Evolutionary conservation across 2,329 filamentous ascomycete species (phyloP).

Genomic region (Phaeoacremonium minimum): DNA sequence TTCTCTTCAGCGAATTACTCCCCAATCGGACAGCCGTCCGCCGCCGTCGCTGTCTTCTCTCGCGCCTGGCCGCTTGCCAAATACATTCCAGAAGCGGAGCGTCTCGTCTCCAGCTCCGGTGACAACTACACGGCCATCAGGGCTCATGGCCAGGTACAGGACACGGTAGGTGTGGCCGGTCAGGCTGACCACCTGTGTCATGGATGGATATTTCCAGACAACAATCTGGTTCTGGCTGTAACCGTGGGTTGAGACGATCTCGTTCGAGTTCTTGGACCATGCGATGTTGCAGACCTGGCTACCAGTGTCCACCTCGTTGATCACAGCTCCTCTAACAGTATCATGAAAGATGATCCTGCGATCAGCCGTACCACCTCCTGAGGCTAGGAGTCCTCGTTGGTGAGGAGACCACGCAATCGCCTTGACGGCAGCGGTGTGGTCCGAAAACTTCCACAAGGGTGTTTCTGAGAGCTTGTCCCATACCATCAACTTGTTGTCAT

Average conservation of each 20-base stretch:
- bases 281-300: constrained; percentile 98
- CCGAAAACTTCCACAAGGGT: constrained; percentile 88
- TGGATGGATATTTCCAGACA: constrained; percentile 98
- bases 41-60: constrained; percentile 62
- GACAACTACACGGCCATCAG: constrained; percentile 88
- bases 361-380: constrained; percentile 92
- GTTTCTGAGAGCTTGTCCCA: constrained; percentile 96
- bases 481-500: constrained; percentile 98
- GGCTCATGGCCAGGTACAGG: constrained; percentile 94
- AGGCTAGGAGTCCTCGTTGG: constrained; percentile 89
- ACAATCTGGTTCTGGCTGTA: constrained; percentile 99
- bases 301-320: constrained; percentile 91
- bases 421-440: constrained; percentile 94
- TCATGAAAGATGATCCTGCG: constrained; percentile 98
- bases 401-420: constrained; percentile 98
- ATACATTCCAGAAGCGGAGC: constrained; percentile 93
- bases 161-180: constrained; percentile 97
- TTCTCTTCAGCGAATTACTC: constrained; percentile 65
- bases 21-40: constrained; percentile 70
- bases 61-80: constrained; percentile 73
- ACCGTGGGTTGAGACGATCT: constrained; percentile 94
- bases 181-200: constrained; percentile 92
- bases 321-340: constrained; percentile 73
- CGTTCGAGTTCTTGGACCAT: constrained; percentile 96
- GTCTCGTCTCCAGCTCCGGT: constrained; percentile 97